Conservation (phyloP, 2,329 filamentous ascomycete species). For the Aureobasidium sp. region DNA sequence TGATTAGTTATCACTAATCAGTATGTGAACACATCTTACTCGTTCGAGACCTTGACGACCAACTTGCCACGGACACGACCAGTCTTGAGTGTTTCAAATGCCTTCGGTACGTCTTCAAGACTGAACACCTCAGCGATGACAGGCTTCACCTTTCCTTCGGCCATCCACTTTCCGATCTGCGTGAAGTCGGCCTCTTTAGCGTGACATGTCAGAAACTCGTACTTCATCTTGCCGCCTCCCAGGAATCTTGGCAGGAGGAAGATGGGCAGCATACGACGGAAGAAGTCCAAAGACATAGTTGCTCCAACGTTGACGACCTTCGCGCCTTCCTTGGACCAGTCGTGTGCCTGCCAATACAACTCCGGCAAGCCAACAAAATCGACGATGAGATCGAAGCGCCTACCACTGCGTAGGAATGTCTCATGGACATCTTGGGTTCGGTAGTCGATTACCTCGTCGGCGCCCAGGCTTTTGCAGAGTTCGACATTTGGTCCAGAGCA, state of each 20-base stretch:
- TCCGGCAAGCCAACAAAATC: slow-evolving; percentile 49
- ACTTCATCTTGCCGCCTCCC: slow-evolving; percentile 42
- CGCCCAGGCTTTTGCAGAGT: slow-evolving; percentile 50
- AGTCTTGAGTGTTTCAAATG: slow-evolving; percentile 50
- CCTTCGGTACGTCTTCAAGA: slow-evolving; percentile 48
- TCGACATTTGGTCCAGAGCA: slow-evolving; percentile 51
- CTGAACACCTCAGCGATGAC: slow-evolving; percentile 48
- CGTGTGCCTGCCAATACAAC: slow-evolving; percentile 45
- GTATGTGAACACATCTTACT: neutral
- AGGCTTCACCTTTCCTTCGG: slow-evolving; percentile 48
- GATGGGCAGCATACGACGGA: slow-evolving; percentile 27
- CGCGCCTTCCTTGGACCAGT: slow-evolving; percentile 41
- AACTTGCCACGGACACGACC: slow-evolving; percentile 52
- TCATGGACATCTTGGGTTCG: slow-evolving; percentile 39
- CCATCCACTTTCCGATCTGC: slow-evolving; percentile 46
- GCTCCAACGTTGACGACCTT: slow-evolving; percentile 47
- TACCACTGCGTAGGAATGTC: slow-evolving; percentile 37
- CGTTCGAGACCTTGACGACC: slow-evolving; percentile 29
- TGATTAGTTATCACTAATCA: neutral
- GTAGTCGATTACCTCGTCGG: slow-evolving; percentile 57
- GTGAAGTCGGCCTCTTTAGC: slow-evolving; percentile 36
- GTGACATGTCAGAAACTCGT: slow-evolving; percentile 30
- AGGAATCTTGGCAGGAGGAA: slow-evolving; percentile 37
- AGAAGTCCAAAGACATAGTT: slow-evolving; percentile 23
- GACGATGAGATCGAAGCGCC: slow-evolving; percentile 43